Base-by-base conservation (phyloP, 805 yeast genomes). In the Candida wancherniae region DNA sequence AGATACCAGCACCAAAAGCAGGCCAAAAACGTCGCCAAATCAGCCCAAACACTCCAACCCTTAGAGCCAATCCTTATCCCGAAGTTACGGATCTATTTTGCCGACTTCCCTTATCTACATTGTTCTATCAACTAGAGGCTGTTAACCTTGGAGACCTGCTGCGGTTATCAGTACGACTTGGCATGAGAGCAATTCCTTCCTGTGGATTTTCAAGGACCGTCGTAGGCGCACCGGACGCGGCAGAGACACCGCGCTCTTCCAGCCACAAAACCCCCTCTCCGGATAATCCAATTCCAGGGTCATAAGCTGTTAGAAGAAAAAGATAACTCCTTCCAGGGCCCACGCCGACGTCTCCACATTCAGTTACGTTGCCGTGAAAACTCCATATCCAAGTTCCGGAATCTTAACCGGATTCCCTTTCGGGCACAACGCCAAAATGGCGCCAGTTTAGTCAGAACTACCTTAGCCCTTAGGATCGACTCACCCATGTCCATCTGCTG, bases 131-230 rank as follows among this genome's bases (percentile, higher is more conserved):
- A 57, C 63, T 56, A 58, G 63, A 59, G 63, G 63, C 63, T 57
- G 63, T 59, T 59, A 58, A 57, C 64, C 65, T 59, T 55, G 65
- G 63, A 59, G 64, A 58, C 64, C 63, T 59, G 62, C 62, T 59
- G 63, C 63, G 65, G 64, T 51, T 58, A 57, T 57, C 57, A 57
- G 64, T 55, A 58, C 63, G 63, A 57, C 63, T 58, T 55, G 59
- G 60, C 58, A 53, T 51, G 62, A 57, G 56, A 51, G 21, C 13
- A 20, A 51, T 55, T 55, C 53, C 61, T 55, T 57, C 61, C 58
- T 47, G 60, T 46, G 61, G 63, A 57, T 57, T 57, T 57, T 56
- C 62, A 57, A 54, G 63, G 61, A 51, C 53, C 63, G 60, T 58
- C 58, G 51, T 48, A 47, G 48, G 61, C 59, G 61, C 61, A 51